Evolutionary conservation across 192 early-diverging fungal species (phyloP).

Genomic region (Gigaspora rosea): DNA sequence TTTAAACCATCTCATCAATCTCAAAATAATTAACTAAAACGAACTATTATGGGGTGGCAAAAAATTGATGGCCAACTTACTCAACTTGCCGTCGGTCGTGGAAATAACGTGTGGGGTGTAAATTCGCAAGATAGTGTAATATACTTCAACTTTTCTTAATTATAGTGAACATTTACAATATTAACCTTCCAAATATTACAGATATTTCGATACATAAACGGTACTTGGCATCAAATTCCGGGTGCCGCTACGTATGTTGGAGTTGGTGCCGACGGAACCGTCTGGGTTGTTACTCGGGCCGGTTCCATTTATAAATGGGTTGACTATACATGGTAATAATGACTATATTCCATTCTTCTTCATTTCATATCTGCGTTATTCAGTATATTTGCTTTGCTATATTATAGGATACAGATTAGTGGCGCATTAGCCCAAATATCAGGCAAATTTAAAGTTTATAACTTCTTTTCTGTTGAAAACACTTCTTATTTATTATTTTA

Average conservation of each 20-base stretch:
- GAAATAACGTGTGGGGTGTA: conserved; percentile 2
- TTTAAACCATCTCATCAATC: no score
- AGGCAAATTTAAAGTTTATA: neutral
- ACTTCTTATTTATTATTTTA: neutral
- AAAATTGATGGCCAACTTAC: neutral
- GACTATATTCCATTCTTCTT: neutral
- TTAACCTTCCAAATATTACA: neutral
- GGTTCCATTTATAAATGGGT: neutral
- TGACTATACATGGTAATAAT: neutral
- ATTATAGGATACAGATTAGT: neutral
- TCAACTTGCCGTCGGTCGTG: neutral
- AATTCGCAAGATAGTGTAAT: neutral
- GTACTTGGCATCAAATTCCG: neutral
- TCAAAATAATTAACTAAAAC: no score
- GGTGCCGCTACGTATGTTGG: neutral
- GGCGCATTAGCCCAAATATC: neutral
- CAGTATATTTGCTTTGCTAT: neutral
- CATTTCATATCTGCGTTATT: neutral
- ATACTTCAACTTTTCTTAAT: neutral
- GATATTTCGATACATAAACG: neutral
- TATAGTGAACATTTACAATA: neutral
- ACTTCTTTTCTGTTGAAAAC: neutral
- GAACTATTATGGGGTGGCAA: neutral
- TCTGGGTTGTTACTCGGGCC: neutral
- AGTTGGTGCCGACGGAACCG: neutral